Percentiles rank a stretch among this genome's conserved stretches.
These are phyloP conservation scores for Malassezia vespertilionis DNA, from an alignment of 1,284 basidiomycete species.

Conservation along the genomic window DNA sequence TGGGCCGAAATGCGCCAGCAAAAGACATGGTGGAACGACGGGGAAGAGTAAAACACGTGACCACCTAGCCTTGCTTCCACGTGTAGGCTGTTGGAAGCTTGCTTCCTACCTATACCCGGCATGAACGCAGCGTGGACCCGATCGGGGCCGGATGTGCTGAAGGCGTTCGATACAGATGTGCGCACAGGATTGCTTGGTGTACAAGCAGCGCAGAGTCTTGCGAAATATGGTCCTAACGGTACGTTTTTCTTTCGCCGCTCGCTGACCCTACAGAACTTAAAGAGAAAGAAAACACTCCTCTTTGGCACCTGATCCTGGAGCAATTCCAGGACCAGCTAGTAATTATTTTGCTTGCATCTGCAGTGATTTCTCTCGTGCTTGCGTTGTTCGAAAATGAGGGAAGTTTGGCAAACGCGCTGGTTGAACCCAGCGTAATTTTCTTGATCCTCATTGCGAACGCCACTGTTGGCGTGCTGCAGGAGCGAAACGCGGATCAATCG, in stretches of 20 bases:
- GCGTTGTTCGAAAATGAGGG: slow-evolving; percentile 40
- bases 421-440: slow-evolving; percentile 46
- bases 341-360: slow-evolving; percentile 42
- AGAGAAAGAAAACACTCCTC: slow-evolving; percentile 74
- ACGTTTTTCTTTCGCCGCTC: background rate
- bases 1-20: slow-evolving; percentile 57
- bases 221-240: slow-evolving; percentile 31
- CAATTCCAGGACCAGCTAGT: slow-evolving; percentile 62
- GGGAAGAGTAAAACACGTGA: background rate
- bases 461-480: slow-evolving; percentile 45
- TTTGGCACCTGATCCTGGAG: slow-evolving; percentile 86
- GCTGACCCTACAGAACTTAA: slow-evolving; percentile 53
- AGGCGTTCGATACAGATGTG: slow-evolving; percentile 25
- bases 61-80: slow-evolving; percentile 5
- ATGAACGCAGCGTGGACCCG: slow-evolving; percentile 44
- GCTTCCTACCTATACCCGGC: slow-evolving; percentile 1
- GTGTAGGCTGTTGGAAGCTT: background rate
- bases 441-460: slow-evolving; percentile 46
- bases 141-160: slow-evolving; percentile 32
- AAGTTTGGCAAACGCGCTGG: slow-evolving; percentile 38
- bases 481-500: slow-evolving; percentile 45
- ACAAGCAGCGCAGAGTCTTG: slow-evolving; percentile 26
- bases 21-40: slow-evolving; percentile 23
- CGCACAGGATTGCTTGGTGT: slow-evolving; percentile 28
- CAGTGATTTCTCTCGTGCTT: slow-evolving; percentile 42